Evolutionary conservation across 169 alveolate genomes (phyloP), one percentile per base, ranked within the genome.

Genomic region (Plasmodium malariae): DNA sequence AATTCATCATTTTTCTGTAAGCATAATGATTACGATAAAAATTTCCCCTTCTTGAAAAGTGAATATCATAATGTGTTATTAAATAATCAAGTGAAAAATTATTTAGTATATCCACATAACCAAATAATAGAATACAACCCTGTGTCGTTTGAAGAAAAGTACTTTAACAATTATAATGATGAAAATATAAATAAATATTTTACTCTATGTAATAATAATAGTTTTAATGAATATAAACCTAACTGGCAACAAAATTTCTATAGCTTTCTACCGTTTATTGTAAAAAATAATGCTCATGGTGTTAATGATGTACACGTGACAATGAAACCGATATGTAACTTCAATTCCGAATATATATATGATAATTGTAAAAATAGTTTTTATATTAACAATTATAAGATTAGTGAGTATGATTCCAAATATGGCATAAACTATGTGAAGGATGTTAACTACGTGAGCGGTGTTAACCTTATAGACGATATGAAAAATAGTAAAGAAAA

Each of bases 251-350:
- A 78, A 3, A 21, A 78, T 37, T 60, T 62, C 21, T 30, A 34
- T 55, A 34, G 59, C 7, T 62, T 68, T 69, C 59, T 48, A 36
- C 70, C 70, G 17, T 21, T 45, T 7, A 26, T 36, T 21, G 14
- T 40, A 14, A 30, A 74, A 57, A 65, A 57, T 34, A 14, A 4
- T 34, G 37, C 7, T 55, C 12, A 45, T 3, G 34, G n/a, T 62
- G 59, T 12, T 32, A 19, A 37, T 74, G 49, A 55, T 74, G n/a
- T 48, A 12, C 67, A 74, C 36, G 37, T 36, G 21, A 74, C 69
- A 21, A 24, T 62, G 71, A 57, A 12, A 19, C 32, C 45, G 14
- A 19, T 37, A 76, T 14, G 62, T 62, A 76, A 63, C 37, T 43
- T 5, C 49, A 76, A 76, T 45, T 49, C 6, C 12, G 59, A 76